These are phyloP conservation scores for Akanthomyces dipterigenus DNA, from an alignment of 2,329 filamentous ascomycete genomes.

Conservation along the genomic window DNA sequence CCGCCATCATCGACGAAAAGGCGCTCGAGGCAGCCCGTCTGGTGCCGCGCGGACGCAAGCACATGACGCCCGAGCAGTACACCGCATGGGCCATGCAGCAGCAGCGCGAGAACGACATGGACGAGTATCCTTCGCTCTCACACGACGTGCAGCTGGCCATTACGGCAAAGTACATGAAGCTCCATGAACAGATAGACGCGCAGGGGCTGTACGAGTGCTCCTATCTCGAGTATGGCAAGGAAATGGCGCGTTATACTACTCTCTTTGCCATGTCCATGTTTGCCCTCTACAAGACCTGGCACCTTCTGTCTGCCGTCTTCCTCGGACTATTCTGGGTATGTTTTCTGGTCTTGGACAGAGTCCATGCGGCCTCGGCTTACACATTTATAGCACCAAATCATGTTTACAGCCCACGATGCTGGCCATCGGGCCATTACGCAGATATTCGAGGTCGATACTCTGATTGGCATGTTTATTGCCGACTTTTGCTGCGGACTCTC, in stretches of 20 bases:
- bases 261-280: conserved; percentile 44
- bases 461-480: conserved; percentile 56
- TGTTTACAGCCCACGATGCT: conserved; percentile 62
- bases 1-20: not conserved
- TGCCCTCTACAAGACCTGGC: conserved; percentile 45
- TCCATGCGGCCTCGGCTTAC: conserved; percentile 13
- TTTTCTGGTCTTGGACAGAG: not conserved
- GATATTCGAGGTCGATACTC: conserved; percentile 49
- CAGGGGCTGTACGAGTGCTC: conserved; percentile 53
- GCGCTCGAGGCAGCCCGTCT: not conserved
- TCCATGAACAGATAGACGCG: conserved; percentile 49
- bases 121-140: conserved; percentile 47
- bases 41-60: conserved; percentile 8
- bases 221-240: conserved; percentile 52
- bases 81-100: conserved; percentile 30
- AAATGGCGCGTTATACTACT: conserved; percentile 45
- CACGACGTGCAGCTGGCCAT: conserved; percentile 48
- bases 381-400: conserved; percentile 51
- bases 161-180: conserved; percentile 44
- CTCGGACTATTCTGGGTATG: conserved; percentile 56
- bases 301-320: conserved; percentile 48
- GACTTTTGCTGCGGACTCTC: conserved; percentile 60
- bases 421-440: conserved; percentile 57
- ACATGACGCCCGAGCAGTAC: conserved; percentile 21
- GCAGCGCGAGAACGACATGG: conserved; percentile 26